Evolutionary conservation across 2,329 filamentous ascomycete genomes (phyloP), one percentile per base, ranked within the genome.

Genomic region (Paecilomyces sp.): DNA sequence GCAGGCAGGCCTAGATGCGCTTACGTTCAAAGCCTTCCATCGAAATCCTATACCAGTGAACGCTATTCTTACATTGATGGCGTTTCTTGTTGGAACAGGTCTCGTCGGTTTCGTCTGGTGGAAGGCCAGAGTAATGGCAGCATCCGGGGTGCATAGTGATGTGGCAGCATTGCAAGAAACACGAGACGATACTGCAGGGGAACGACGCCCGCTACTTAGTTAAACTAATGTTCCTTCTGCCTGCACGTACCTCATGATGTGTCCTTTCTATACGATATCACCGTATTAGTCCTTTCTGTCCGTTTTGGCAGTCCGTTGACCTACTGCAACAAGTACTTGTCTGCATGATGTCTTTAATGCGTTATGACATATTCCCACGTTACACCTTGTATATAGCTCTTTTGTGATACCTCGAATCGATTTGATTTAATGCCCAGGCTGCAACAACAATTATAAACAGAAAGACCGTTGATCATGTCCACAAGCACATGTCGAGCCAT

Each of bases 21-120:
- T 93, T 36, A 91, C 92, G 50, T 90, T 95, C 69, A 80, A 84
- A 59, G 81, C 82, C 0, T 96, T 93, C 69, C 67, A 79, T 24
- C 85, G 87, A 4, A 81, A 95, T 70, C 92, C 92, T 0, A 77
- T 90, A 0, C 91, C 91, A 0, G 87, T 95, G 12, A 94, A 96
- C 71, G 57, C 89, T 2, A 80, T 88, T 0, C 74, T 96, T 22
- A 74, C 93, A 55, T 69, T 75, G 0, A 59, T 84, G 0, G 90
- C 88, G 0, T 70, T 89, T 8, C 69, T 83, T 0, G 80, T 93
- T 1, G 92, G 92, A 0, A 60, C 81, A 1, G 77, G 76, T 6
- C 77, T 96, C 7, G 87, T 93, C 11, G 74, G 70, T 0, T 96
- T 84, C 72, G 90, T 95, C 1, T 78, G 73, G 63, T 73, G 74